Percentiles rank a stretch among this genome's conserved stretches.
Conservation (phyloP, 768 basidiomycete genomes). For the Scleroderma bovista region DNA sequence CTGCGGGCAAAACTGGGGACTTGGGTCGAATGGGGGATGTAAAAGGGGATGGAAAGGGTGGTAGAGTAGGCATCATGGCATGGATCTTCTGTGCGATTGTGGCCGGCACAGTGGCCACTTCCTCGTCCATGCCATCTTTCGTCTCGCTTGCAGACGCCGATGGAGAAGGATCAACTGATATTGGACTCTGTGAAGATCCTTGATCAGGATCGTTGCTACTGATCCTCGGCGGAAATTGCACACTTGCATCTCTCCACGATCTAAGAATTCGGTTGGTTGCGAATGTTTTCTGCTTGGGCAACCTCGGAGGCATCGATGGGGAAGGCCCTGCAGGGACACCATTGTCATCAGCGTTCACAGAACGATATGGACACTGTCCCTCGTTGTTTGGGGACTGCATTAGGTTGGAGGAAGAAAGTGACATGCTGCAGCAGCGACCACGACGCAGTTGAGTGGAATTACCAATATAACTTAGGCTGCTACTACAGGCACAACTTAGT, state of each 20-base stretch:
- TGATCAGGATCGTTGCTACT: constrained; percentile 4
- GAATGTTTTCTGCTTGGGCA: constrained; percentile 13
- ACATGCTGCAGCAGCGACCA: no score
- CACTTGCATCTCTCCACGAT: constrained; percentile 6
- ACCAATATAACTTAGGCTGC: no score
- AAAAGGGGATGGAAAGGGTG: constrained; percentile 19
- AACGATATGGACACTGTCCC: background rate
- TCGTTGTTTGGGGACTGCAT: background rate
- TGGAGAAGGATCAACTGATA: constrained; percentile 4
- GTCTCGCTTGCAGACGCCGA: constrained; percentile 3
- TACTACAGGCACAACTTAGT: no score
- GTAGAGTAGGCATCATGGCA: constrained; percentile 42
- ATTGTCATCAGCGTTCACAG: background rate
- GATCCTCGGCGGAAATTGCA: constrained; percentile 12
- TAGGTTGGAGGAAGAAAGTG: background rate
- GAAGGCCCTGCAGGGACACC: background rate
- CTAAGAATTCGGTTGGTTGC: constrained; percentile 12
- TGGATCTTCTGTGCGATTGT: constrained; percentile 50
- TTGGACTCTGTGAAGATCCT: constrained; percentile 4
- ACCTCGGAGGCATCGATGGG: constrained; percentile 5
- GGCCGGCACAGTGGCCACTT: constrained; percentile 32
- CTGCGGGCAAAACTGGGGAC: background rate
- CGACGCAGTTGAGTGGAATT: no score
- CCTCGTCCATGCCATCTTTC: constrained; percentile 5
- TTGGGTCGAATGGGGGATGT: constrained; percentile 4